Conservation (phyloP, 148 eudicot species). For the Rheum nobile region DNA sequence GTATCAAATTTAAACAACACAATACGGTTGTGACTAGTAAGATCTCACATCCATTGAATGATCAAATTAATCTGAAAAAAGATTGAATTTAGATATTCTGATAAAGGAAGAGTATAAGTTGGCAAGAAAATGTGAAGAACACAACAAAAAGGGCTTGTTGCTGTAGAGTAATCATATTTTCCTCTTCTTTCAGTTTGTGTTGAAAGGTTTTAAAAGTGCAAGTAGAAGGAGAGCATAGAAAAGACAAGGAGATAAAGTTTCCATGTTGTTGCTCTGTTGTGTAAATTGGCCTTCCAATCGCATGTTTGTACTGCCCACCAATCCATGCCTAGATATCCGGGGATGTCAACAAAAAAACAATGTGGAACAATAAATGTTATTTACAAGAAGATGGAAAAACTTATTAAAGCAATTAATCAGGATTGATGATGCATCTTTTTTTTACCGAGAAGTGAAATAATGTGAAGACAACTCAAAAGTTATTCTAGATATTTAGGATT, state of each 20-base stretch:
- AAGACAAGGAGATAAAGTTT: slow-evolving; percentile 50
- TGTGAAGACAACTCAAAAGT: too few relatives aligned
- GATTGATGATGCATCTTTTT: too few relatives aligned
- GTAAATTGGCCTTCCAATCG: slow-evolving; percentile 70
- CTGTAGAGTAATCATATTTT: slow-evolving; percentile 31
- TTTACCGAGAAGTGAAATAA: too few relatives aligned
- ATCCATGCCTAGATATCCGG: slow-evolving; percentile 38
- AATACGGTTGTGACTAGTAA: too few relatives aligned
- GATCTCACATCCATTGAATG: too few relatives aligned
- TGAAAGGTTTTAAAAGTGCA: neutral
- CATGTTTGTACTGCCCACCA: slow-evolving; percentile 54
- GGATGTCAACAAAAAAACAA: too few relatives aligned
- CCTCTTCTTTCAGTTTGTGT: slow-evolving; percentile 5
- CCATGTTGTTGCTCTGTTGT: slow-evolving; percentile 14
- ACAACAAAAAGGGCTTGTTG: slow-evolving; percentile 49
- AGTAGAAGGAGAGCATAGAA: slow-evolving; percentile 35
- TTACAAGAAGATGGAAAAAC: too few relatives aligned
- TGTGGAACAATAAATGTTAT: too few relatives aligned
- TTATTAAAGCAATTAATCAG: too few relatives aligned
- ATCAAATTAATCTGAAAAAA: neutral
- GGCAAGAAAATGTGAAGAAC: slow-evolving; percentile 34
- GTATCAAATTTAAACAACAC: too few relatives aligned
- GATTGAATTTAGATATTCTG: neutral
- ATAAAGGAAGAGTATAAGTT: slow-evolving; percentile 29
- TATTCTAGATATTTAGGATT: too few relatives aligned